Percentiles rank a stretch among this genome's conserved stretches.
Conservation (phyloP, 805 yeast genomes). For the Candida tallmaniae region DNA sequence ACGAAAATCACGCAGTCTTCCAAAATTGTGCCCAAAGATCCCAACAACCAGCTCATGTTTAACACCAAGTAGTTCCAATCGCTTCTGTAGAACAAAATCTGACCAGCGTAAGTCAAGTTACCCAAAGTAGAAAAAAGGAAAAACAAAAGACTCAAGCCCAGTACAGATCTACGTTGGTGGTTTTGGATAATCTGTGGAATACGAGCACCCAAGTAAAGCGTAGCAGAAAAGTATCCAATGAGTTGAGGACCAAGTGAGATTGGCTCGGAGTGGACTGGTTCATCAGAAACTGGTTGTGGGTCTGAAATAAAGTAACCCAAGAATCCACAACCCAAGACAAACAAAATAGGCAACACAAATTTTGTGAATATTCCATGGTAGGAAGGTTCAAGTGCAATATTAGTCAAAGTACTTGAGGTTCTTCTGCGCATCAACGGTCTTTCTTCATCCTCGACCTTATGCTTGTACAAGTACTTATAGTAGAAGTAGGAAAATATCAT, state of each 20-base stretch:
- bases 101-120: slow-evolving; percentile 70
- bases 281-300: slow-evolving; percentile 15
- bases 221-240: slow-evolving; percentile 67
- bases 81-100: slow-evolving; percentile 60
- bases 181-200: slow-evolving; percentile 85
- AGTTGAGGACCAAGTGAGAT: slow-evolving; percentile 55
- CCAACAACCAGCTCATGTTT: slow-evolving; percentile 73
- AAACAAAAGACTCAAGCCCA: slow-evolving; percentile 81
- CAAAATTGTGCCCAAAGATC: slow-evolving; percentile 70
- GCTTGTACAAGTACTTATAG: slow-evolving; percentile 40
- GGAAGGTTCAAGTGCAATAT: slow-evolving; percentile 44
- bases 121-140: slow-evolving; percentile 73
- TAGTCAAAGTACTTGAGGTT: slow-evolving; percentile 50
- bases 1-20: slow-evolving; percentile 64
- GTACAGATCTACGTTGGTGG: slow-evolving; percentile 68
- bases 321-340: slow-evolving; percentile 60
- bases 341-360: slow-evolving; percentile 53
- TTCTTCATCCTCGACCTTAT: slow-evolving; percentile 18
- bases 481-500: slow-evolving; percentile 56
- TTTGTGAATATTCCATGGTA: slow-evolving; percentile 43
- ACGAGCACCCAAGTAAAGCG: slow-evolving; percentile 65
- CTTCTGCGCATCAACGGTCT: slow-evolving; percentile 39
- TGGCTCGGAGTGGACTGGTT: slow-evolving; percentile 12
- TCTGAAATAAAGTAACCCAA: slow-evolving; percentile 52
- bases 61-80: slow-evolving; percentile 56